These are phyloP conservation scores for Albophoma yamanashiensis DNA, from an alignment of 2,329 filamentous ascomycete genomes.

Conservation along the genomic window DNA sequence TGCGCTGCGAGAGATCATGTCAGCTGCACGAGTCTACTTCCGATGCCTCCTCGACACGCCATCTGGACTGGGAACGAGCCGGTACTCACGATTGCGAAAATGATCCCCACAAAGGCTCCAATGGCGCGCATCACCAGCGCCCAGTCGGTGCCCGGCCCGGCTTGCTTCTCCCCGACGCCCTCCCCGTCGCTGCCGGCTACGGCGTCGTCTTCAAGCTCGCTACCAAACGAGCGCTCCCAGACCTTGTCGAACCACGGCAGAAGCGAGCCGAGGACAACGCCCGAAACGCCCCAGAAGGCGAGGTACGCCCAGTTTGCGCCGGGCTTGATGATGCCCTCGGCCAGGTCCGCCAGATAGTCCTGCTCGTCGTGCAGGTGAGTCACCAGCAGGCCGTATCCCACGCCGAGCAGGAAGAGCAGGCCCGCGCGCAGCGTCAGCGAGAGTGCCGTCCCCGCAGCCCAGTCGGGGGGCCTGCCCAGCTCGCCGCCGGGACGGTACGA, in stretches of 20 bases:
- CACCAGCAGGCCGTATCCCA: slow-evolving; percentile 74
- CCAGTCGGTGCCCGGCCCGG: slow-evolving; percentile 55
- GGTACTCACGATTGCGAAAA: slow-evolving; percentile 64
- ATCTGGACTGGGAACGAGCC: not conserved
- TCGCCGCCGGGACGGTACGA: slow-evolving; percentile 20
- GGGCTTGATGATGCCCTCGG: slow-evolving; percentile 31
- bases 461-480: slow-evolving; percentile 12
- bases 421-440: slow-evolving; percentile 46
- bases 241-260: slow-evolving; percentile 76
- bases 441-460: slow-evolving; percentile 18
- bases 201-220: slow-evolving; percentile 19
- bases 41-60: too few species aligned
- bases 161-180: slow-evolving; percentile 13
- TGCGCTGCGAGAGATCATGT: slow-evolving; percentile 46
- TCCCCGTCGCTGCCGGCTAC: slow-evolving; percentile 16
- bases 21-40: not conserved
- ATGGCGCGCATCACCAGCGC: slow-evolving; percentile 49
- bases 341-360: slow-evolving; percentile 48
- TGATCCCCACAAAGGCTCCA: slow-evolving; percentile 50
- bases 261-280: slow-evolving; percentile 65
- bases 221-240: slow-evolving; percentile 48
- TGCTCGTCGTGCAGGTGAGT: slow-evolving; percentile 66
- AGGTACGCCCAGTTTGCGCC: slow-evolving; percentile 56
- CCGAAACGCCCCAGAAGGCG: slow-evolving; percentile 70
- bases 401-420: slow-evolving; percentile 67